A percentile compares a stretch with the other conserved stretches of the same genome.
Evolutionary conservation across 2,329 filamentous ascomycete genomes (phyloP).

Genomic region (Colletotrichum camelliae): DNA sequence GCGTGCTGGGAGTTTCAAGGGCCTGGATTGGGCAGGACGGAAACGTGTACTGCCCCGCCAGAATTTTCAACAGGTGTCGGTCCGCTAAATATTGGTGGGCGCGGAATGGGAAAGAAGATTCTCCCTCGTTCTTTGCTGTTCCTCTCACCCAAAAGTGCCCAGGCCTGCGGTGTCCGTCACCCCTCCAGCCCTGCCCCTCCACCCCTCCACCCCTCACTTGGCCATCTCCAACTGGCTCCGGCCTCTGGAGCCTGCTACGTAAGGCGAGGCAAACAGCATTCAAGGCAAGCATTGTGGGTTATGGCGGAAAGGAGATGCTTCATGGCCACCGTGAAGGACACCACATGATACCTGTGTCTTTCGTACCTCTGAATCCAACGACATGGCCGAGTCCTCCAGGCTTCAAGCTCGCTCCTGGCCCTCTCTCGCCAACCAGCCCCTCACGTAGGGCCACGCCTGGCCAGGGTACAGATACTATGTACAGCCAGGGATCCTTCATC

Average conservation of each 20-base stretch:
- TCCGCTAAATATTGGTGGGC: slow-evolving; percentile 16
- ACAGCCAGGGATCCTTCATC: neutral
- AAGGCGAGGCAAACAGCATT: neutral
- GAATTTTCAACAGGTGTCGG: neutral
- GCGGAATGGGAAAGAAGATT: slow-evolving; percentile 26
- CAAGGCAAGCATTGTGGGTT: neutral
- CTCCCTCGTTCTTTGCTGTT: slow-evolving; percentile 21
- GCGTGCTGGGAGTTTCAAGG: neutral
- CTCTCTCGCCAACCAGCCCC: neutral
- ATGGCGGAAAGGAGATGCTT: neutral
- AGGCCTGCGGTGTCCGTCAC: neutral
- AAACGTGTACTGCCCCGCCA: neutral
- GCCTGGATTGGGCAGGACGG: neutral
- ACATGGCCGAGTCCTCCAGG: neutral
- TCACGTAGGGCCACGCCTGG: neutral
- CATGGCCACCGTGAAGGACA: neutral
- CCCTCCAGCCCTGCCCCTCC: slow-evolving; percentile 8
- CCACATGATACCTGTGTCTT: neutral
- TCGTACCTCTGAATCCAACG: neutral
- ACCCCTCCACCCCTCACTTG: slow-evolving; percentile 14
- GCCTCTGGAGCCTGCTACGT: slow-evolving; percentile 7
- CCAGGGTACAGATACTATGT: neutral
- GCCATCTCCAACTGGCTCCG: slow-evolving; percentile 1
- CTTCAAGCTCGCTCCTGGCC: neutral
- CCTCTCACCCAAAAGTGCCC: neutral